Percentiles rank a stretch among this genome's conserved stretches.
phyloP scores from a whole-genome alignment of 192 early-diverging fungal genomes.

The Lunasporangiospora selenospora region DNA sequence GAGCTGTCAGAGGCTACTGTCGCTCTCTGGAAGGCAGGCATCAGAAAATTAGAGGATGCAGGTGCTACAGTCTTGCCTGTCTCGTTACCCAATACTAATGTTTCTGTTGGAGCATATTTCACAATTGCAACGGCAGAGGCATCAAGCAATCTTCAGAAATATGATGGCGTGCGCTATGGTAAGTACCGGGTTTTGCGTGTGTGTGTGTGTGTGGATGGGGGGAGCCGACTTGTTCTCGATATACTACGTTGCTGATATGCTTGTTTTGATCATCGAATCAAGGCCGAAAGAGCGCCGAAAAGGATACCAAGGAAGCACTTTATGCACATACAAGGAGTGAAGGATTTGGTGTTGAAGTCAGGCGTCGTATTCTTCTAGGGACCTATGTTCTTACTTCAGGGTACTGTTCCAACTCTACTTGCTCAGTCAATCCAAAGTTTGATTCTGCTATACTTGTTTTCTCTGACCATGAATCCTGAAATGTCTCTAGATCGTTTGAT shows the following conservation, averaged over 20 bases:
- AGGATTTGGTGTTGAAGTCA: conserved; percentile 84
- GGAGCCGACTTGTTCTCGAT: neutral
- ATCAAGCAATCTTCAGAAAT: conserved; percentile 88
- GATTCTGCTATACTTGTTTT: no score
- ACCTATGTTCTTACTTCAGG: conserved; percentile 83
- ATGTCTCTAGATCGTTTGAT: conserved; percentile 69
- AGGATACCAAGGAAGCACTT: conserved; percentile 30
- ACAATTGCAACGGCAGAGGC: conserved; percentile 91
- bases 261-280: neutral
- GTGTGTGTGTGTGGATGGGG: neutral
- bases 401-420: no score
- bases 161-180: conserved; percentile 90
- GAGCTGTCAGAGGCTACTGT: conserved; percentile 67
- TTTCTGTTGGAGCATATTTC: conserved; percentile 87
- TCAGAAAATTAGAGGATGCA: conserved; percentile 55
- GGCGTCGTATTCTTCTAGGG: conserved; percentile 85
- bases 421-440: neutral
- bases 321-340: conserved; percentile 70
- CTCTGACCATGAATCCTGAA: no score
- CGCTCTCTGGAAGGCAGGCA: conserved; percentile 65
- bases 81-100: conserved; percentile 70
- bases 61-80: conserved; percentile 78
- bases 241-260: neutral
- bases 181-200: no score
- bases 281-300: conserved; percentile 48